These are phyloP conservation scores for Aureobasidium sp. DNA, from an alignment of 2,329 filamentous ascomycete species.

Conservation along the genomic window DNA sequence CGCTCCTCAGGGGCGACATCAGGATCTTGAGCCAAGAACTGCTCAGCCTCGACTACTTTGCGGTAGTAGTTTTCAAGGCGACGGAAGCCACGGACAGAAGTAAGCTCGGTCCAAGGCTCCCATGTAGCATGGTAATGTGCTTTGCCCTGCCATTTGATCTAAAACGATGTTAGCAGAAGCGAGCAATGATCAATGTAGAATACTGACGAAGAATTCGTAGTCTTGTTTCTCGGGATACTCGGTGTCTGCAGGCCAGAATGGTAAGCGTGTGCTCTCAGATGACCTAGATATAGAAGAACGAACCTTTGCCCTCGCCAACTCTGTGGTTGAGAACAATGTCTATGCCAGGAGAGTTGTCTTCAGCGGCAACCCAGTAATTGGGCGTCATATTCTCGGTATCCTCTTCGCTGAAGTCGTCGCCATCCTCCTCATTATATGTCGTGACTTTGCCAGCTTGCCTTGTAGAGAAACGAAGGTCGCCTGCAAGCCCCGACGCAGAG, in stretches of 20 bases:
- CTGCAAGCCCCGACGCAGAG: slow-evolving; percentile 54
- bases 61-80: slow-evolving; percentile 93
- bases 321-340: slow-evolving; percentile 87
- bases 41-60: slow-evolving; percentile 72
- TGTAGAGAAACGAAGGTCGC: slow-evolving; percentile 87
- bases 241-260: slow-evolving; percentile 19
- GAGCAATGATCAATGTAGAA: background rate
- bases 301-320: slow-evolving; percentile 56
- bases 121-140: slow-evolving; percentile 95
- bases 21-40: slow-evolving; percentile 65
- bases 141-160: slow-evolving; percentile 95
- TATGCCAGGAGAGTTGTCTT: slow-evolving; percentile 77
- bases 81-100: slow-evolving; percentile 73
- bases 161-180: slow-evolving; percentile 31
- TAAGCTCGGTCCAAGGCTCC: slow-evolving; percentile 71
- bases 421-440: slow-evolving; percentile 62
- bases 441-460: slow-evolving; percentile 70
- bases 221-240: slow-evolving; percentile 56
- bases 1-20: slow-evolving; percentile 76
- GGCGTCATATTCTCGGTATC: slow-evolving; percentile 59
- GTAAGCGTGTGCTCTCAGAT: background rate
- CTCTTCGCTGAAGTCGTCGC: slow-evolving; percentile 49
- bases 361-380: slow-evolving; percentile 62
- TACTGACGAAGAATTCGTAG: slow-evolving; percentile 65
- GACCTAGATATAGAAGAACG: background rate